phyloP scores from a whole-genome alignment of 371 early-diverging fungal genomes.

The Mucor mucedo region DNA sequence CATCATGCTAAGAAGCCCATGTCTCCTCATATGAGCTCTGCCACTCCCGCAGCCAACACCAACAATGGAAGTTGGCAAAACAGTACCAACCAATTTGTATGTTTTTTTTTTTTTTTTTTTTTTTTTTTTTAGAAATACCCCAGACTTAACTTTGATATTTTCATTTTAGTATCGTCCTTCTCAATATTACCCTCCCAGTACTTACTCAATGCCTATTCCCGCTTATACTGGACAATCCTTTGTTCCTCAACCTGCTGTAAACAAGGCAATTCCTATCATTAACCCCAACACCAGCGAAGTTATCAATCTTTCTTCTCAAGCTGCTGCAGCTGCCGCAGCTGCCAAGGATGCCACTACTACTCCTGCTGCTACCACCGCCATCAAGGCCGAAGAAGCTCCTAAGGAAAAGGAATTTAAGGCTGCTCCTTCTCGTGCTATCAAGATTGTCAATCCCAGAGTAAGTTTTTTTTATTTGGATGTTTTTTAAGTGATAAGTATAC shows the following conservation, averaged over 20 bases:
- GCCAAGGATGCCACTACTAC: conserved; percentile 14
- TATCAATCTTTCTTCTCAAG: conserved; percentile 42
- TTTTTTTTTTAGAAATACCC: background rate
- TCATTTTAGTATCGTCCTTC: conserved; percentile 37
- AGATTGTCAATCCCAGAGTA: conserved; percentile 66
- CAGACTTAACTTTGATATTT: background rate
- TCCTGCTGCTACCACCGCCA: conserved; percentile 12
- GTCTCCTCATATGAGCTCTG: conserved; percentile 37
- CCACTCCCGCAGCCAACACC: conserved; percentile 34
- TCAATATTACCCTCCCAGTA: conserved; percentile 32
- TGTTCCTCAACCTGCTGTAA: conserved; percentile 51
- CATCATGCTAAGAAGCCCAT: conserved; percentile 41
- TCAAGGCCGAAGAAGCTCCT: conserved; percentile 24
- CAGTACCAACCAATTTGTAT: conserved; percentile 34
- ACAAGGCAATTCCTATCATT: conserved; percentile 72
- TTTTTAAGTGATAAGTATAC: background rate
- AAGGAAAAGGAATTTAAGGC: conserved; percentile 45
- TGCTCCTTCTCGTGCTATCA: conserved; percentile 57
- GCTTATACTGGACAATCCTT: conserved; percentile 45
- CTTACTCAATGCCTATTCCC: conserved; percentile 32
- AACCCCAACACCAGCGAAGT: conserved; percentile 77
- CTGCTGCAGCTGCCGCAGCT: conserved; percentile 26
- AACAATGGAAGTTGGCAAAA: conserved; percentile 25
- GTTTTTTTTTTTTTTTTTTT: conserved; percentile 16
- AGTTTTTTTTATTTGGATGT: conserved; percentile 9